Base-by-base conservation (phyloP, 805 yeast species). In the Helenozyma rhizophorensis region DNA sequence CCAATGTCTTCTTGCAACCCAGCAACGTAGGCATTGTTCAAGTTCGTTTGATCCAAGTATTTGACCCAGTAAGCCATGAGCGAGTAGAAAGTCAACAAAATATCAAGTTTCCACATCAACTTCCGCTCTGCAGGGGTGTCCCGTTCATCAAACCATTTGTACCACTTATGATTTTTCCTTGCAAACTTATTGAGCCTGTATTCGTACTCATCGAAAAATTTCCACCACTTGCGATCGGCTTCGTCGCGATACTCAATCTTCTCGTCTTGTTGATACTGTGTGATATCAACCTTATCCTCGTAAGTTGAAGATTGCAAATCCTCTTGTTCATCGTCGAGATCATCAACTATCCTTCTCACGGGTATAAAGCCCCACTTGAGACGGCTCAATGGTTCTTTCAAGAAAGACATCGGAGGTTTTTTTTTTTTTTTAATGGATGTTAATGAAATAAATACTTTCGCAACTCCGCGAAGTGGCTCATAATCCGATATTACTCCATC, bases 171-270 rank as follows among this genome's bases (percentile, higher is more conserved):
- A 25, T 28, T 32, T 15, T 30, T 28, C 4, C 52, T 35, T 12
- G 43, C 45, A 11, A 34, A 22, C 25, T 40, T 43, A 22, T 48
- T 49, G 24, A 36, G 28, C 14, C 62, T 34, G 39, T 58, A 56
- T 33, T 58, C 62, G 34, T 50, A 58, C 38, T 58, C 62, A 36
- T 58, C 62, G 39, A 72, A 72, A 37, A 57, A 71, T 18, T 61
- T 62, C 60, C 60, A 70, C 74, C 77, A 73, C 22, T 66, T 61
- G 30, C 77, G 59, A 39, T 68, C 49, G 7, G 76, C 75, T 48
- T 73, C 79, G 47, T 74, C 79, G 40, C 78, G 56, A 46, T 65
- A 68, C 45, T 72, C 78, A 25, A 48, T 27, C 13, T 33, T 15
- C 2, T 22, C 31, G 12, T 10, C 25, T n/a, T n/a, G n/a, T n/a